phyloP scores from a whole-genome alignment of 441 rosid species.

The Biscutella auriculata region DNA sequence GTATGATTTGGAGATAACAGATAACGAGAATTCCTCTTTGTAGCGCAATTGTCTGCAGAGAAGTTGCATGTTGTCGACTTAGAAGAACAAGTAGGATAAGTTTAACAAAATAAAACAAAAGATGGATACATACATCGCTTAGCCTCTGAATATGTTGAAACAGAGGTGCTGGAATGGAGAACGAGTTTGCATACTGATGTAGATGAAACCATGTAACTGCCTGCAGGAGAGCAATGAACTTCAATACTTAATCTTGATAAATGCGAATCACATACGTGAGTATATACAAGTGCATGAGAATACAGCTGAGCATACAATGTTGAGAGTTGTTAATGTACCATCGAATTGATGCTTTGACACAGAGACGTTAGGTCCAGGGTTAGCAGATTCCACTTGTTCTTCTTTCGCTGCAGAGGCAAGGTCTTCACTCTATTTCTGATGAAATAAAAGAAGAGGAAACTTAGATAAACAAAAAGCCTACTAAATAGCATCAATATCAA shows the following conservation, averaged over 20 bases:
- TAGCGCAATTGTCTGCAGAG: slow-evolving; percentile 74
- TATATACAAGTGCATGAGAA: neutral
- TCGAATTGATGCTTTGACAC: slow-evolving; percentile 77
- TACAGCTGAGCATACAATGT: slow-evolving; percentile 45
- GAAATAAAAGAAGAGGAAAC: slow-evolving; percentile 9
- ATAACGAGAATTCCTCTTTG: no score
- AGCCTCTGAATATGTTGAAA: slow-evolving; percentile 68
- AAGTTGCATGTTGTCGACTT: slow-evolving; percentile 8
- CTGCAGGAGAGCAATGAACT: slow-evolving; percentile 29
- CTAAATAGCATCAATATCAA: neutral
- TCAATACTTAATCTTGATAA: slow-evolving; percentile 13
- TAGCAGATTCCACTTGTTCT: slow-evolving; percentile 54
- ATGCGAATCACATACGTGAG: neutral
- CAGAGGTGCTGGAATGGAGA: slow-evolving; percentile 71
- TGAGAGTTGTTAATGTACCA: slow-evolving; percentile 55
- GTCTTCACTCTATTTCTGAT: slow-evolving; percentile 61
- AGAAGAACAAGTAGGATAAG: neutral
- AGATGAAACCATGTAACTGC: slow-evolving; percentile 94
- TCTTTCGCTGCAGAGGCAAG: slow-evolving; percentile 59
- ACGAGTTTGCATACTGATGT: slow-evolving; percentile 66
- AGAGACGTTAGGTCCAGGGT: slow-evolving; percentile 33
- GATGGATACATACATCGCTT: slow-evolving; percentile 61
- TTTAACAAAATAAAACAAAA: slow-evolving; percentile 14
- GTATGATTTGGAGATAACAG: no score
- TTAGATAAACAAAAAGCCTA: neutral